These are phyloP conservation scores for Neurospora sp. DNA, from an alignment of 495 filamentous ascomycete genomes.

Conservation along the genomic window DNA sequence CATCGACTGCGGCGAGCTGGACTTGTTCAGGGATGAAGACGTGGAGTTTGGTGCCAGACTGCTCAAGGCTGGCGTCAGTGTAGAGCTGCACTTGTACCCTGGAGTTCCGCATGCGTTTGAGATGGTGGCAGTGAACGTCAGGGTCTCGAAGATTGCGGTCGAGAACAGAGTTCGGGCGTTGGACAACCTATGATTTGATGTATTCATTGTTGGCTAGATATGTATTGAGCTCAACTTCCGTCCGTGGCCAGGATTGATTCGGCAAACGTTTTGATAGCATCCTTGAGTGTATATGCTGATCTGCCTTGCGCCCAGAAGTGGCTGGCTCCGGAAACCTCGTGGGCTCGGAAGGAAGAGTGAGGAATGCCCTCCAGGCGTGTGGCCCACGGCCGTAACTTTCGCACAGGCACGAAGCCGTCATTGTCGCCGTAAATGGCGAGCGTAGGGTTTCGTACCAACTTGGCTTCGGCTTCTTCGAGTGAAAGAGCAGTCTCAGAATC, in stretches of 20 bases:
- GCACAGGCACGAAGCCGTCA: conserved; percentile 64
- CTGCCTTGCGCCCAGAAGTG: conserved; percentile 76
- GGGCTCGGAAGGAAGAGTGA: conserved; percentile 35
- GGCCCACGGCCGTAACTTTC: conserved; percentile 62
- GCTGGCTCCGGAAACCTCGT: conserved; percentile 57
- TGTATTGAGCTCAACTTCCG: neutral
- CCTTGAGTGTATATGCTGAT: conserved; percentile 40
- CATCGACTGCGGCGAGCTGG: conserved; percentile 28
- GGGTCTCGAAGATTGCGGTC: conserved; percentile 6
- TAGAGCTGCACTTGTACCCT: conserved; percentile 42
- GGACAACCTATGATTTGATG: conserved; percentile 3
- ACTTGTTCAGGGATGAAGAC: conserved; percentile 35
- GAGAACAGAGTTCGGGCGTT: conserved; percentile 9
- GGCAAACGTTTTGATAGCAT: conserved; percentile 21
- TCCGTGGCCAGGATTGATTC: conserved; percentile 1
- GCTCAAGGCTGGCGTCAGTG: conserved; percentile 24
- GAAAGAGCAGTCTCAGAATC: neutral
- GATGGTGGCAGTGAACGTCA: neutral
- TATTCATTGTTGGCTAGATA: neutral
- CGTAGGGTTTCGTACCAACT: conserved; percentile 47
- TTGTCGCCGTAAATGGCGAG: conserved; percentile 69
- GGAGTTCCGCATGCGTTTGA: conserved; percentile 41
- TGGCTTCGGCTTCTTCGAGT: conserved; percentile 29
- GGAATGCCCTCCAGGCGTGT: conserved; percentile 37
- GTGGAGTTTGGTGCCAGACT: conserved; percentile 29